Evolutionary conservation across 139 green algal genomes (phyloP).

Genomic region (Micromonas commoda): DNA sequence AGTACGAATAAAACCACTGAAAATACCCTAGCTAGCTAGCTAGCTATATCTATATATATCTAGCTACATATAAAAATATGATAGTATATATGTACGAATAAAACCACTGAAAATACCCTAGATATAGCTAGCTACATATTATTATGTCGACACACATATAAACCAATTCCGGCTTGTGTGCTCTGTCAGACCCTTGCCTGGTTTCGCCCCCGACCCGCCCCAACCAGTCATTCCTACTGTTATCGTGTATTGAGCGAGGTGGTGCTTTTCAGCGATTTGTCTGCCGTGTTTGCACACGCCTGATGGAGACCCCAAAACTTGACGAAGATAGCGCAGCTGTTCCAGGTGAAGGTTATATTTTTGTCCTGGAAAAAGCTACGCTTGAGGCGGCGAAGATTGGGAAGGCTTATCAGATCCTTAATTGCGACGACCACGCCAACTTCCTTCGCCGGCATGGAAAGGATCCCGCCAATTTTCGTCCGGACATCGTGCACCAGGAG

Average conservation of each 20-base stretch:
- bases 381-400: conserved; percentile 88
- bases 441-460: conserved; percentile 80
- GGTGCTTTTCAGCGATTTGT: no score
- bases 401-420: conserved; percentile 87
- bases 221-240: no score
- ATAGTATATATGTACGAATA: no score
- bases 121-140: not conserved
- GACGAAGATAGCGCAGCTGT: not conserved
- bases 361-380: conserved; percentile 86
- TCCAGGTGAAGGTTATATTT: conserved; percentile 37
- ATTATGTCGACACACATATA: not conserved
- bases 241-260: no score
- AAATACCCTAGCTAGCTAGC: conserved; percentile 20
- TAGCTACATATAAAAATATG: no score
- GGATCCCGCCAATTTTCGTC: conserved; percentile 78
- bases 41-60: no score
- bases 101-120: conserved; percentile 32
- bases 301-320: not conserved
- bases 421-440: conserved; percentile 90
- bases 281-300: no score
- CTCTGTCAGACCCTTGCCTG: not conserved
- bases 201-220: no score
- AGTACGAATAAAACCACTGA: no score
- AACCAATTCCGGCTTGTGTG: not conserved
- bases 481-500: conserved; percentile 92